These are phyloP conservation scores for Suhomyces sp. DNA, from an alignment of 805 yeast genomes.

Conservation along the genomic window DNA sequence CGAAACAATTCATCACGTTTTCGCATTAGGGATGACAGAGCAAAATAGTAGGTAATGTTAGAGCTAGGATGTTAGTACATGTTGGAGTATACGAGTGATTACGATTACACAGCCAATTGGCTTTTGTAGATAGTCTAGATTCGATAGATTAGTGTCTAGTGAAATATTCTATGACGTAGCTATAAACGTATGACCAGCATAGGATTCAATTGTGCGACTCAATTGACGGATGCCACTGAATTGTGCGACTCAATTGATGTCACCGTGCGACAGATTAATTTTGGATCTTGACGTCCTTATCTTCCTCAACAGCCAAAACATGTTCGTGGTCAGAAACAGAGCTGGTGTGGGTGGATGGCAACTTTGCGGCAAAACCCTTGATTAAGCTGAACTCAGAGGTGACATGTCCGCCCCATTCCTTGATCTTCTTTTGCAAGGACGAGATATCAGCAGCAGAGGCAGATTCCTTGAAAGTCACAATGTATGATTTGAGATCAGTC, in stretches of 20 bases:
- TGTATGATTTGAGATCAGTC: constrained; percentile 33
- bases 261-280: no score
- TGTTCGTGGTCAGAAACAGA: constrained; percentile 47
- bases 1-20: not conserved
- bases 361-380: constrained; percentile 61
- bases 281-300: constrained; percentile 56
- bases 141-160: no score
- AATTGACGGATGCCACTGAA: not conserved
- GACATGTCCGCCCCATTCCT: constrained; percentile 57
- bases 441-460: constrained; percentile 39
- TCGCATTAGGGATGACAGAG: not conserved
- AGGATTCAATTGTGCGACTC: not conserved
- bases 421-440: constrained; percentile 46
- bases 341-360: constrained; percentile 52
- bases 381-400: constrained; percentile 60
- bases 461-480: constrained; percentile 47
- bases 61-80: no score
- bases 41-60: no score
- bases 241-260: not conserved
- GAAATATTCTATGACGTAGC: not conserved
- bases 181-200: not conserved
- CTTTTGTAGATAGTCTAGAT: no score
- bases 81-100: no score
- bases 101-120: no score
- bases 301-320: constrained; percentile 64